Percentiles rank a stretch among this genome's conserved stretches.
Conservation (phyloP, 257 asterid genomes). For the Osmanthus fragrans region DNA sequence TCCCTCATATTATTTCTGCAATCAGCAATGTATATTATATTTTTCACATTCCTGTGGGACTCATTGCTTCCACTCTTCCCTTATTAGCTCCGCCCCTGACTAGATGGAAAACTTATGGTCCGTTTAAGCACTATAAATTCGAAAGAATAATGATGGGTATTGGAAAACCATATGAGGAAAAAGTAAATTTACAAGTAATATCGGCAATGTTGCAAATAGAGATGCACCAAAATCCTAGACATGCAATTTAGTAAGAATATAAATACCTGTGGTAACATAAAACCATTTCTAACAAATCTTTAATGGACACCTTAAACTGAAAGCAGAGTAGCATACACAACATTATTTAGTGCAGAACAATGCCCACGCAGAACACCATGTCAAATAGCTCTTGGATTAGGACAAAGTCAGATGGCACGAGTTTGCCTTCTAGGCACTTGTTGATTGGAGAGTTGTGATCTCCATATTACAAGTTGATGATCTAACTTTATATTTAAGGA, state of each 20-base stretch:
- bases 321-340: neutral
- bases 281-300: neutral
- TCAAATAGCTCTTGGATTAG: neutral
- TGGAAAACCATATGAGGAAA: neutral
- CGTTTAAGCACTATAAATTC: neutral
- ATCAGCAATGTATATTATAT: too few species aligned
- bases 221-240: conserved; percentile 7
- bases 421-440: too few species aligned
- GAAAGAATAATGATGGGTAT: neutral
- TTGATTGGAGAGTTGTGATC: too few species aligned
- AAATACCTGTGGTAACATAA: conserved; percentile 6
- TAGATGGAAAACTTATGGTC: neutral
- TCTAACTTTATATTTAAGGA: too few species aligned
- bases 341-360: neutral
- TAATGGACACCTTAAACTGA: neutral
- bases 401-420: too few species aligned
- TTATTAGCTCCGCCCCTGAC: neutral
- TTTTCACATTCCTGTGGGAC: too few species aligned
- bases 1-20: too few species aligned
- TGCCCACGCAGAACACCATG: neutral
- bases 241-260: neutral
- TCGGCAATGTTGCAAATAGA: neutral
- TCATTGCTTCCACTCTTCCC: too few species aligned
- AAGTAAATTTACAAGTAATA: neutral
- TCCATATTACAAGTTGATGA: too few species aligned